A percentile compares a stretch with the other conserved stretches of the same genome.
Evolutionary conservation across 2,329 filamentous ascomycete species (phyloP).

Genomic region (Passalora sequoiae): DNA sequence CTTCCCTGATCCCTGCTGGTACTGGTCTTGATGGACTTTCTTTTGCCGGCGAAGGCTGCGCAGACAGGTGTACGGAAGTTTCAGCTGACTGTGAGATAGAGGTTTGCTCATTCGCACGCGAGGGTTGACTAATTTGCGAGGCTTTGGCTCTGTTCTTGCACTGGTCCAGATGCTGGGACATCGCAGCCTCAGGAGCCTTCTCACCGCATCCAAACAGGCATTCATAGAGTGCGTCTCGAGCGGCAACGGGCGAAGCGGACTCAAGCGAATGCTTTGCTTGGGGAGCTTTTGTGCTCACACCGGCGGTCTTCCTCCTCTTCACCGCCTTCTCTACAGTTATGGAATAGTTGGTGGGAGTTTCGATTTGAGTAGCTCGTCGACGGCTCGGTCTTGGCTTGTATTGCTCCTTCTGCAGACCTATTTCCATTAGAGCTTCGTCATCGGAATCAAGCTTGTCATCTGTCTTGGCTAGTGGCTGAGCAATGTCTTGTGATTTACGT

Average conservation of each 20-base stretch:
- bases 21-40: neutral
- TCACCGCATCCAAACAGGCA: neutral
- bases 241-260: neutral
- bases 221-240: neutral
- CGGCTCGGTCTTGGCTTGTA: constrained; percentile 39
- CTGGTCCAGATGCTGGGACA: neutral
- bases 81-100: neutral
- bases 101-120: neutral
- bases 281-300: neutral
- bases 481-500: constrained; percentile 17
- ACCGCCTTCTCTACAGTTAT: constrained; percentile 37
- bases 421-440: constrained; percentile 19
- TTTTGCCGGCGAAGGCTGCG: neutral
- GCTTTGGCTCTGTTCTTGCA: neutral
- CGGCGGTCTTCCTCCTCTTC: constrained; percentile 38
- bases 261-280: neutral
- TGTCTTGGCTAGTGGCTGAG: neutral
- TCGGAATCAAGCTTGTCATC: constrained; percentile 27
- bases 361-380: constrained; percentile 26
- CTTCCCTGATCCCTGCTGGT: neutral
- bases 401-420: constrained; percentile 37
- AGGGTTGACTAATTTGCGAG: neutral
- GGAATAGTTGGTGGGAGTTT: constrained; percentile 31
- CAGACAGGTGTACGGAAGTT: neutral
- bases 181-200: neutral